Percentiles rank a stretch among this genome's conserved stretches.
Evolutionary conservation across 345 rosid genomes (phyloP).

Genomic region (Moringa oleifera): DNA sequence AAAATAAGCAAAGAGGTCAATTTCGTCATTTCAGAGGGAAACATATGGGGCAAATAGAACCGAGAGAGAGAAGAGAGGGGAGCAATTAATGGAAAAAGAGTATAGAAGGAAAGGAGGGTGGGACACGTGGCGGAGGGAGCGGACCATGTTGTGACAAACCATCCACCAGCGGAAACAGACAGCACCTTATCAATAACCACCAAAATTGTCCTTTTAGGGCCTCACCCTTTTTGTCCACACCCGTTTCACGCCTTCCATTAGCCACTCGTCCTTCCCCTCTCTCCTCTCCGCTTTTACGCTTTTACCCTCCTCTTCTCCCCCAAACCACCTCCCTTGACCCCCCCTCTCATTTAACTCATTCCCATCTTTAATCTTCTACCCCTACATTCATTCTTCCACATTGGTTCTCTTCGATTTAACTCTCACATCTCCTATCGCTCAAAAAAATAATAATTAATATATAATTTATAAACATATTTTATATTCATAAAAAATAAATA

Average conservation of each 20-base stretch:
- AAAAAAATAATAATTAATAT: too few species aligned
- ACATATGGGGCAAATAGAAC: background rate
- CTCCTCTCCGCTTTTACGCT: slow-evolving; percentile 9
- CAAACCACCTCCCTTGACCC: too few species aligned
- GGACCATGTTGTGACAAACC: background rate
- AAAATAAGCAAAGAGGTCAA: too few species aligned
- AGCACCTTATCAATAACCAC: slow-evolving; percentile 7
- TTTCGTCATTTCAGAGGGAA: too few species aligned
- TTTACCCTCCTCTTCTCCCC: slow-evolving; percentile 1
- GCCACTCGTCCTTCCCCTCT: background rate
- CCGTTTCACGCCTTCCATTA: background rate
- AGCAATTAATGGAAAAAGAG: background rate
- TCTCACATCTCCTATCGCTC: too few species aligned
- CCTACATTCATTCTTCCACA: too few species aligned
- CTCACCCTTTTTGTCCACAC: background rate
- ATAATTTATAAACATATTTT: too few species aligned
- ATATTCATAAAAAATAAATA: too few species aligned
- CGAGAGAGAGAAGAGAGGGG: too few species aligned
- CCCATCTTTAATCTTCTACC: too few species aligned
- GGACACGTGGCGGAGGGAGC: slow-evolving; percentile 3
- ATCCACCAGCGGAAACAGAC: background rate
- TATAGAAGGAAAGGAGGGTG: background rate
- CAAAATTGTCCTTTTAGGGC: slow-evolving; percentile 16
- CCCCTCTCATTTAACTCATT: too few species aligned
- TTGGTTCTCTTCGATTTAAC: too few species aligned